Percentiles rank a stretch among this genome's conserved stretches.
These are phyloP conservation scores for Xylariaceae sp. DNA, from an alignment of 2,329 filamentous ascomycete genomes.

Conservation along the genomic window DNA sequence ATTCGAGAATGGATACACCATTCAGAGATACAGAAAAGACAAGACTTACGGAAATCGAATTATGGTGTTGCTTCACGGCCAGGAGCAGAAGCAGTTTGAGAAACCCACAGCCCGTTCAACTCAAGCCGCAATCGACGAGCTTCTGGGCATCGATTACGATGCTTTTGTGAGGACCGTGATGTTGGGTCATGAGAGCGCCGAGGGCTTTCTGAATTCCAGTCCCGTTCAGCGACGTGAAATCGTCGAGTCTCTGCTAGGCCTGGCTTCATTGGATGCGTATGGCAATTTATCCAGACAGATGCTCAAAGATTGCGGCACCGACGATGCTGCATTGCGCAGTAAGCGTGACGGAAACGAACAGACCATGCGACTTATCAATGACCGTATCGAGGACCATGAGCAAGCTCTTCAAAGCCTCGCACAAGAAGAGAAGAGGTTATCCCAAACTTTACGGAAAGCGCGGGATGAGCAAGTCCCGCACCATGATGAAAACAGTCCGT, in stretches of 20 bases:
- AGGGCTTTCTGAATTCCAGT: slow-evolving; percentile 24
- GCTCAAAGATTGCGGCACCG: slow-evolving; percentile 16
- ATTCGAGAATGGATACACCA: slow-evolving; percentile 25
- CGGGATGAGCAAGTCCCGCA: too few relatives aligned
- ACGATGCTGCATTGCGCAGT: slow-evolving; percentile 8
- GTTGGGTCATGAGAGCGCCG: slow-evolving; percentile 24
- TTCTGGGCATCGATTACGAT: slow-evolving; percentile 25
- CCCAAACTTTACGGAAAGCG: too few relatives aligned
- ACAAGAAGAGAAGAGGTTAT: neutral
- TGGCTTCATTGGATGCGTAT: slow-evolving; percentile 18
- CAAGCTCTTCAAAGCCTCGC: neutral
- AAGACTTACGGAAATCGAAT: slow-evolving; percentile 17
- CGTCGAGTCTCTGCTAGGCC: slow-evolving; percentile 21
- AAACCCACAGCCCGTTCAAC: slow-evolving; percentile 14
- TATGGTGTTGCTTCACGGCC: slow-evolving; percentile 21
- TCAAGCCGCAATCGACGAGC: slow-evolving; percentile 21
- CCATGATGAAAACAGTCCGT: too few relatives aligned
- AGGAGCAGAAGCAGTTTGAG: slow-evolving; percentile 20
- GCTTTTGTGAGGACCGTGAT: slow-evolving; percentile 24
- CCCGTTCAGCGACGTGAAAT: slow-evolving; percentile 20
- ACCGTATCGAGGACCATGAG: slow-evolving; percentile 3
- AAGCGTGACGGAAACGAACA: slow-evolving; percentile 7
- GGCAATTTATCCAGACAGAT: slow-evolving; percentile 12
- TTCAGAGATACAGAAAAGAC: slow-evolving; percentile 23
- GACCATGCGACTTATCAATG: slow-evolving; percentile 4